Base-by-base conservation (phyloP, 2,329 filamentous ascomycete genomes). In the Decorospora gaudefroyi region DNA sequence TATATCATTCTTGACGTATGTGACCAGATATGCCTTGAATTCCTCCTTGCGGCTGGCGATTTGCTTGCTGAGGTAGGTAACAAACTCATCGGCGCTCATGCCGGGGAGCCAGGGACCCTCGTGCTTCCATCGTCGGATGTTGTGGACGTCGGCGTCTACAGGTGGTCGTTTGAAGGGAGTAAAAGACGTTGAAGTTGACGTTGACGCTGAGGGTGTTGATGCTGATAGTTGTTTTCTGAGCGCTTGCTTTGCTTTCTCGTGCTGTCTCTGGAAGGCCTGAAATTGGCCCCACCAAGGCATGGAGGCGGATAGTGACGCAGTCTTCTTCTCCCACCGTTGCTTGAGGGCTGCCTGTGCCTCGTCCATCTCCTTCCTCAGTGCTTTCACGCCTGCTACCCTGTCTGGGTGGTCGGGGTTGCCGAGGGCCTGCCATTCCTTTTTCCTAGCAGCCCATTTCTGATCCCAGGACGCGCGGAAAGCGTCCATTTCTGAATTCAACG, bases 21-120 rank as follows among this genome's bases (percentile, higher is more conserved):
- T 61, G 12, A 38, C 29, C 1, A 71, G 53, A 41, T 64, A 62
- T 4, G 31, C 35, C 38, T 61, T 54, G 61, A 71, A 71, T 34
- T 68, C 61, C 6, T 27, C 19, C 22, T 54, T 57, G 19, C 71
- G 68, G 11, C 62, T 59, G 2, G 72, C 68, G 3, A 78, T 67
- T 46, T 75, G 61, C 23, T 74, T 70, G 45, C 28, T 38, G 17
- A 84, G 44, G 51, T 78, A 84, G 1, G 61, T 56, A 31, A 75
- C 64, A 58, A 85, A 84, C 49, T 83, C 77, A 15, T 75, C 71
- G 43, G 79, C 74, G 21, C 75, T 75, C 72, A 82, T 77, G 10
- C 77, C 76, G 10, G 77, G 75, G 19, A 84, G 65, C 74, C 76
- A 83, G n/a, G 81, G 81, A 0, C 81, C 81, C 21, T 75, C 71